These are phyloP conservation scores for Podospora didyma DNA, from an alignment of 495 filamentous ascomycete species.

Conservation along the genomic window DNA sequence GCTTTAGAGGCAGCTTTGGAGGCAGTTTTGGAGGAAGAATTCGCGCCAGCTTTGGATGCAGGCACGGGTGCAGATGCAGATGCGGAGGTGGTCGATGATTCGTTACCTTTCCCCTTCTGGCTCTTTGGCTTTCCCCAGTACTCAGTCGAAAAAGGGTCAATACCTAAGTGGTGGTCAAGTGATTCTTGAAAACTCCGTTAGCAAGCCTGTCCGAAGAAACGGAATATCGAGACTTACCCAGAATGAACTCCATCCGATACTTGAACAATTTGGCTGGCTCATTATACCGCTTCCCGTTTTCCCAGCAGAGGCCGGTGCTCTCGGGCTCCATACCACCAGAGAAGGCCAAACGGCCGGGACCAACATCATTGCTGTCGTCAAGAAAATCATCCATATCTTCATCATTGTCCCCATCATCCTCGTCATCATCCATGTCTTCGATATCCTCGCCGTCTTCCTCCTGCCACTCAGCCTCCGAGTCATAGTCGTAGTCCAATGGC, in stretches of 20 bases:
- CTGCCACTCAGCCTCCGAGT: conserved; percentile 88
- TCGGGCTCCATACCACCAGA: conserved; percentile 69
- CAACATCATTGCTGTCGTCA: conserved; percentile 64
- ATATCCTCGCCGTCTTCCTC: conserved; percentile 59
- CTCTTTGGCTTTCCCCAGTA: conserved; percentile 63
- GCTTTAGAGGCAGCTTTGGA: background rate
- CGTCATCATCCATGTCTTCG: conserved; percentile 70
- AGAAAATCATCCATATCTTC: conserved; percentile 74
- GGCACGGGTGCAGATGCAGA: conserved; percentile 2
- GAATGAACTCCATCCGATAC: conserved; percentile 69
- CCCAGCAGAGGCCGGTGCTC: conserved; percentile 78
- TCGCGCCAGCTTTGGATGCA: background rate
- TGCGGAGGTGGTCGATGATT: conserved; percentile 5
- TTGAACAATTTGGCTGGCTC: conserved; percentile 40
- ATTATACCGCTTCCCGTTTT: conserved; percentile 47
- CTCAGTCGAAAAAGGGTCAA: conserved; percentile 77
- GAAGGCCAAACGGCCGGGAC: conserved; percentile 39
- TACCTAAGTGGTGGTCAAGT: conserved; percentile 44
- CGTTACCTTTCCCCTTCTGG: conserved; percentile 22
- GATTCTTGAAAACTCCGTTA: conserved; percentile 24
- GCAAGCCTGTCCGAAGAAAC: background rate
- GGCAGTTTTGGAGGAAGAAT: background rate
- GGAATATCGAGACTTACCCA: conserved; percentile 47
- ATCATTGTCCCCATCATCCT: conserved; percentile 56
- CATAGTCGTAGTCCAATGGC: conserved; percentile 85